Evolutionary conservation across 1,139 yeast genomes (phyloP).

Genomic region (Geotrichum phurueaensis): DNA sequence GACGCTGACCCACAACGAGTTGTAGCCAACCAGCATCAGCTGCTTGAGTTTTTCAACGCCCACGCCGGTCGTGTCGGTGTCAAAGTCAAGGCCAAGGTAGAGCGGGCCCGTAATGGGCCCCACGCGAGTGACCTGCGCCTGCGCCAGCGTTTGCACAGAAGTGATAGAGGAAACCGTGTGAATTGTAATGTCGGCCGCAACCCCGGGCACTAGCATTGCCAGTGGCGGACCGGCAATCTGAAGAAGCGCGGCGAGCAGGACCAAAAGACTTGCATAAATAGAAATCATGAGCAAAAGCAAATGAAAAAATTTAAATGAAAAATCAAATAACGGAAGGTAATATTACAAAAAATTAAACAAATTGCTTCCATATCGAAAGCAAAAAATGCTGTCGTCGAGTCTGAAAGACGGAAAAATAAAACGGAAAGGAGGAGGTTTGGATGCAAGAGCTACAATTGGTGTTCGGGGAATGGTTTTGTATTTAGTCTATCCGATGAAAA

Average conservation of each 20-base stretch:
- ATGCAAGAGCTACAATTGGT: no score
- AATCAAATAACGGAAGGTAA: not conserved
- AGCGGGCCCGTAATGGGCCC: slow-evolving; percentile 54
- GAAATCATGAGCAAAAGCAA: not conserved
- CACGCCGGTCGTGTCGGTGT: slow-evolving; percentile 46
- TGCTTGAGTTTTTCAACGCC: slow-evolving; percentile 43
- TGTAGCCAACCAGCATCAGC: slow-evolving; percentile 52
- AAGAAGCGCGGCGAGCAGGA: not conserved
- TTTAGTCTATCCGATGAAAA: no score
- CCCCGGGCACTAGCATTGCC: not conserved
- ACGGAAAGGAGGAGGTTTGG: no score
- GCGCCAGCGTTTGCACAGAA: slow-evolving; percentile 30
- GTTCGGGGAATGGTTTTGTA: no score
- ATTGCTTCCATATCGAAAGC: not conserved
- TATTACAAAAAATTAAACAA: not conserved
- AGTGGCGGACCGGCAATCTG: not conserved
- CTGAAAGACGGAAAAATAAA: no score
- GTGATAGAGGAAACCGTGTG: slow-evolving; percentile 3
- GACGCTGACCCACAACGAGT: slow-evolving; percentile 53
- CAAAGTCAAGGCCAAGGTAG: slow-evolving; percentile 54
- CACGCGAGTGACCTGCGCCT: slow-evolving; percentile 58
- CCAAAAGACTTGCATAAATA: not conserved
- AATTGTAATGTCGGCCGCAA: not conserved
- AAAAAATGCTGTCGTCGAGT: no score
- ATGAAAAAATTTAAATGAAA: not conserved